A percentile compares a stretch with the other conserved stretches of the same genome.
These are phyloP conservation scores for Salix caprea DNA, from an alignment of 345 rosid species.

Conservation along the genomic window DNA sequence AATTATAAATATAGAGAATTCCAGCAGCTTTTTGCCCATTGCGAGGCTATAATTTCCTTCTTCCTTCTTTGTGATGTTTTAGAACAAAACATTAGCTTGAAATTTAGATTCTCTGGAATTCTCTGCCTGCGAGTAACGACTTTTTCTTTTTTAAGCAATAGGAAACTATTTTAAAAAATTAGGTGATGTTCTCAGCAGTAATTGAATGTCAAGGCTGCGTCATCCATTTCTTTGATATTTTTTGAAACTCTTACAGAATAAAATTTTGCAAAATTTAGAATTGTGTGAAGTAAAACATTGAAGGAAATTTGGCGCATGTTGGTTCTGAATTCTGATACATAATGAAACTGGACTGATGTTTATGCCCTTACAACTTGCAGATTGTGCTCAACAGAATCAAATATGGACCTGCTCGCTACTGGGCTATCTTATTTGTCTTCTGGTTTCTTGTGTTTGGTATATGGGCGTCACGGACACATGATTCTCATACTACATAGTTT, in stretches of 20 bases:
- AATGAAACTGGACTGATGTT: not conserved
- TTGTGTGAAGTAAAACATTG: not conserved
- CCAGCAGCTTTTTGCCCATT: not conserved
- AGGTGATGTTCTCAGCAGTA: not conserved
- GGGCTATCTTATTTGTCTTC: conserved; percentile 93
- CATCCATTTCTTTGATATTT: not conserved
- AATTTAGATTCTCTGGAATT: not conserved
- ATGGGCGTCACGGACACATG: conserved; percentile 83
- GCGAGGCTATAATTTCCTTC: not conserved
- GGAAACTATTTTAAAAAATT: not conserved
- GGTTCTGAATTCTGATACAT: not conserved
- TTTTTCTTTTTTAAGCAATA: not conserved
- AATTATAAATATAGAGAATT: not conserved
- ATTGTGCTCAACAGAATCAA: conserved; percentile 89
- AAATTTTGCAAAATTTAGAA: not conserved
- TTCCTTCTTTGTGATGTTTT: not conserved
- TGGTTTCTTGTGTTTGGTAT: conserved; percentile 98
- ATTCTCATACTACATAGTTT: conserved; percentile 34
- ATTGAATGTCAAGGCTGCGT: not conserved
- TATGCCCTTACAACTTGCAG: conserved; percentile 42
- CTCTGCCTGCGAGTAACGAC: not conserved
- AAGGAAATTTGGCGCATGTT: no score
- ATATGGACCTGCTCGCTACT: conserved; percentile 96
- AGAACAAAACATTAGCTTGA: not conserved
- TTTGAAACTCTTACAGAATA: not conserved